Conservation (phyloP, 495 filamentous ascomycete species). For the Penicillium flavigenum region DNA sequence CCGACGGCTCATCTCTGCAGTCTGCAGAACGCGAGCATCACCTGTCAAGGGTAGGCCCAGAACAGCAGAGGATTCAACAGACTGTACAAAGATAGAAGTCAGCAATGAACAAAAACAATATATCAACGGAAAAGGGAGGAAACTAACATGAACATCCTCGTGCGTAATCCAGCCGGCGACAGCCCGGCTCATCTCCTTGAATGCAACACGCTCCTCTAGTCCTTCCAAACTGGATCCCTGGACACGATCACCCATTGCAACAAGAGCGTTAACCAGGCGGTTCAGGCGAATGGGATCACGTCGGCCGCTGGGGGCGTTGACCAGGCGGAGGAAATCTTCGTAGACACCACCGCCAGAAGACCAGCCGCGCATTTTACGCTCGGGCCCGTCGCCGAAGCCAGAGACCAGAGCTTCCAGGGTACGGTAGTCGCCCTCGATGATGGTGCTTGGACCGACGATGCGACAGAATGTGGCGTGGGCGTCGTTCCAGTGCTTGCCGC, state of each 20-base stretch:
- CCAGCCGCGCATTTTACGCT: slow-evolving; percentile 60
- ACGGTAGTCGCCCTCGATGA: slow-evolving; percentile 75
- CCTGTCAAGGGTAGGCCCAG: slow-evolving; percentile 69
- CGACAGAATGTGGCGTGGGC: slow-evolving; percentile 79
- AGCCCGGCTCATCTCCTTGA: slow-evolving; percentile 62
- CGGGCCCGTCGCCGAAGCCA: slow-evolving; percentile 59
- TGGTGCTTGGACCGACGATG: slow-evolving; percentile 71
- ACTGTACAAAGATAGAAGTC: slow-evolving; percentile 22
- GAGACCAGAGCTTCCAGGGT: slow-evolving; percentile 61
- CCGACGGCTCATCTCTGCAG: slow-evolving; percentile 63
- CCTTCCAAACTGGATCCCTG: slow-evolving; percentile 55
- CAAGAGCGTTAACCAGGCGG: slow-evolving; percentile 62
- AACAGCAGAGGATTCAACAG: slow-evolving; percentile 48
- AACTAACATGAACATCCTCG: slow-evolving; percentile 59
- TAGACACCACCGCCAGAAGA: slow-evolving; percentile 77
- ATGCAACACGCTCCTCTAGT: slow-evolving; percentile 78
- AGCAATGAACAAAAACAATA: slow-evolving; percentile 16
- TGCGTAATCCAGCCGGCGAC: slow-evolving; percentile 61
- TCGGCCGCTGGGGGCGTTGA: slow-evolving; percentile 36
- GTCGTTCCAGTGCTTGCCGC: slow-evolving; percentile 70
- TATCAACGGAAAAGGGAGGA: background rate
- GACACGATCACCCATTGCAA: slow-evolving; percentile 57
- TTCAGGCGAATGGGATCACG: slow-evolving; percentile 48
- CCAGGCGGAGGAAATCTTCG: slow-evolving; percentile 70
- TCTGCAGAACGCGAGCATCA: slow-evolving; percentile 66